Evolutionary conservation across 305 asterid species (phyloP).

Genomic region (Fraxinus latifolia): DNA sequence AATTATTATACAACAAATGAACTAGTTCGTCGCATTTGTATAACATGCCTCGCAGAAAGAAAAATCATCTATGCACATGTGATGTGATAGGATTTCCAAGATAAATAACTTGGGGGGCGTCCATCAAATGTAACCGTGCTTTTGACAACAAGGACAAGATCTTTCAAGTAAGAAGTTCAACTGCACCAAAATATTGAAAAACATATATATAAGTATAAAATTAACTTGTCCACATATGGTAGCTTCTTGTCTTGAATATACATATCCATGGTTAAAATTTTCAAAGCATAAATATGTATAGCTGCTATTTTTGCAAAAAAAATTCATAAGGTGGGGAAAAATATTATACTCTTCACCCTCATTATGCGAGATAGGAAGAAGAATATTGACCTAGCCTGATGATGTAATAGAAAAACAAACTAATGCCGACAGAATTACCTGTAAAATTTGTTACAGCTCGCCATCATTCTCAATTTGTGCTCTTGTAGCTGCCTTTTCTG

Average conservation of each 20-base stretch:
- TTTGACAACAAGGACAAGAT: slow-evolving; percentile 4
- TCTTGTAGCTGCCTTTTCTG: slow-evolving; percentile 61
- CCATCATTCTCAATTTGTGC: slow-evolving; percentile 47
- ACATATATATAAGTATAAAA: neutral
- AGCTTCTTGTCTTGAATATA: neutral
- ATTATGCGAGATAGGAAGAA: neutral
- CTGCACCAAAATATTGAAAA: neutral
- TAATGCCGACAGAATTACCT: slow-evolving; percentile 24
- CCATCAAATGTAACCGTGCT: neutral
- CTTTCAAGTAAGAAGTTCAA: neutral
- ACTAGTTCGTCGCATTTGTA: neutral
- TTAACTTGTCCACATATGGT: no score
- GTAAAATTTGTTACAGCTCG: slow-evolving; percentile 45
- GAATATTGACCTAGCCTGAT: neutral
- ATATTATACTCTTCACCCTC: neutral
- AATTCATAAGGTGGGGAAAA: neutral
- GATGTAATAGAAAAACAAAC: neutral
- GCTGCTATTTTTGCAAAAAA: neutral
- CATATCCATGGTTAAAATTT: neutral
- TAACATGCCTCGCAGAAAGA: neutral
- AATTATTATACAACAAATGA: slow-evolving; percentile 2
- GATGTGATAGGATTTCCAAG: neutral
- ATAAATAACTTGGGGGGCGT: neutral
- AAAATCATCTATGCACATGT: slow-evolving; percentile 3
- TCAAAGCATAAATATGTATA: neutral